Percentiles rank a stretch among this genome's conserved stretches.
These are phyloP conservation scores for Cladosporium cucumerinum DNA, from an alignment of 2,329 filamentous ascomycete species.

Conservation along the genomic window DNA sequence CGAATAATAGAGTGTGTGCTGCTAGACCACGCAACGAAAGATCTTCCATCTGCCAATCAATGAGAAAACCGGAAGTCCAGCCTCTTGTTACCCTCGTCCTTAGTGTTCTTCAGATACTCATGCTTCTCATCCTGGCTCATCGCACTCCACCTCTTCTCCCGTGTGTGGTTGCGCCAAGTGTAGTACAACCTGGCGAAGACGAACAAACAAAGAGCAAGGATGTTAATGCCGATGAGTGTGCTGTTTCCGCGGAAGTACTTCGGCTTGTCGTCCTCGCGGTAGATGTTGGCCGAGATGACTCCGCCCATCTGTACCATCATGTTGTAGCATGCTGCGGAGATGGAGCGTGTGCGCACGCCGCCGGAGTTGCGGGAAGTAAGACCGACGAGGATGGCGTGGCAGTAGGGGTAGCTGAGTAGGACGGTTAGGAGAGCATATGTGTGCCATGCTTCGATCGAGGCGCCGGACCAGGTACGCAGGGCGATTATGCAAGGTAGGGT, in stretches of 20 bases:
- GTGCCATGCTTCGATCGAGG: constrained; percentile 35
- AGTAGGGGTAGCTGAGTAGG: constrained; percentile 43
- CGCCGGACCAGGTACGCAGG: constrained; percentile 33
- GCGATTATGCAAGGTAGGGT: constrained; percentile 38
- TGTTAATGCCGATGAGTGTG: constrained; percentile 50
- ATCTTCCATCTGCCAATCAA: constrained; percentile 17
- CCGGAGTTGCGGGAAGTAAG: constrained; percentile 43
- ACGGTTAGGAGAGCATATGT: constrained; percentile 39
- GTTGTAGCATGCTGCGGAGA: constrained; percentile 44
- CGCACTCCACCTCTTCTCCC: constrained; percentile 35
- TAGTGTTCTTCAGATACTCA: constrained; percentile 36
- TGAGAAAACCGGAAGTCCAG: constrained; percentile 35
- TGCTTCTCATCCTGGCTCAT: constrained; percentile 37
- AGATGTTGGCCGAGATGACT: constrained; percentile 48
- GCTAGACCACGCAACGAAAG: not conserved
- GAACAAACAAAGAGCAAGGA: constrained; percentile 48
- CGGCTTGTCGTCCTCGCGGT: constrained; percentile 53
- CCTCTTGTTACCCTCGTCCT: constrained; percentile 37
- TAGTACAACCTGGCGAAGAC: constrained; percentile 35
- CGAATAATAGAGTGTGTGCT: not conserved
- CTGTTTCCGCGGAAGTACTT: constrained; percentile 55
- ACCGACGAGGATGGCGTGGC: constrained; percentile 44
- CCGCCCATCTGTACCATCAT: constrained; percentile 41
- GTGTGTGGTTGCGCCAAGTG: constrained; percentile 29
- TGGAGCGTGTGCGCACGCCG: constrained; percentile 43